A percentile compares a stretch with the other conserved stretches of the same genome.
phyloP scores from a whole-genome alignment of 2,329 filamentous ascomycete genomes.

The Zasmidium angulare region DNA sequence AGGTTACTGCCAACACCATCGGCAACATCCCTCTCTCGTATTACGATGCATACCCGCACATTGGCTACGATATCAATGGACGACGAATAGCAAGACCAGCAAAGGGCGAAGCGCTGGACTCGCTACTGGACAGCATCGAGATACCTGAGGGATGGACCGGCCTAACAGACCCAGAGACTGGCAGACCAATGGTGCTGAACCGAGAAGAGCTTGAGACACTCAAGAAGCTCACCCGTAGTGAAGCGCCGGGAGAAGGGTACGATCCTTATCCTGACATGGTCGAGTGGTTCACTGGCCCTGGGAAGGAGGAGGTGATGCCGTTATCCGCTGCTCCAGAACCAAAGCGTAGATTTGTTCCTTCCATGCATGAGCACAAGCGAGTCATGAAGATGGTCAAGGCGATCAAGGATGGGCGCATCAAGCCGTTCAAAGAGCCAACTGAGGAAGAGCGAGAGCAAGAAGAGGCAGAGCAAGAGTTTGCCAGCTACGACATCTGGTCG shows the following conservation, averaged over 20 bases:
- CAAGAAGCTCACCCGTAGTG: constrained; percentile 83
- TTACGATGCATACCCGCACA: constrained; percentile 97
- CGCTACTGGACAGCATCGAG: constrained; percentile 92
- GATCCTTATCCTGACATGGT: constrained; percentile 91
- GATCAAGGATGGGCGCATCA: constrained; percentile 88
- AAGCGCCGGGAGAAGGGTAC: constrained; percentile 82
- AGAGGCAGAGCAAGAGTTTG: constrained; percentile 68
- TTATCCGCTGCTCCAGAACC: constrained; percentile 92
- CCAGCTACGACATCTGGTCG: constrained; percentile 89
- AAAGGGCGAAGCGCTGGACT: constrained; percentile 88
- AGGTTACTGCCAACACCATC: constrained; percentile 82
- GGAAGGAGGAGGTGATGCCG: constrained; percentile 84
- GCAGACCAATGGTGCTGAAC: constrained; percentile 84
- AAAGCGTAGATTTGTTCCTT: constrained; percentile 91
- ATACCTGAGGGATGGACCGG: constrained; percentile 97
- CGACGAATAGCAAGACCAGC: constrained; percentile 97
- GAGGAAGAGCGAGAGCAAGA: constrained; percentile 58
- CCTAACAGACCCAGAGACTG: constrained; percentile 88
- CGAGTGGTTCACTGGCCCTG: constrained; percentile 88
- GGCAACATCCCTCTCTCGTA: constrained; percentile 91
- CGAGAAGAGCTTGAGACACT: constrained; percentile 86
- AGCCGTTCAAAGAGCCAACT: constrained; percentile 79
- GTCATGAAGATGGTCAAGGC: constrained; percentile 97
- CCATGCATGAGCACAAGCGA: constrained; percentile 93
- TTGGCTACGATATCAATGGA: constrained; percentile 98